Evolutionary conservation across 1,139 yeast species (phyloP).

Genomic region (Yamadazyma songkhlaensis): DNA sequence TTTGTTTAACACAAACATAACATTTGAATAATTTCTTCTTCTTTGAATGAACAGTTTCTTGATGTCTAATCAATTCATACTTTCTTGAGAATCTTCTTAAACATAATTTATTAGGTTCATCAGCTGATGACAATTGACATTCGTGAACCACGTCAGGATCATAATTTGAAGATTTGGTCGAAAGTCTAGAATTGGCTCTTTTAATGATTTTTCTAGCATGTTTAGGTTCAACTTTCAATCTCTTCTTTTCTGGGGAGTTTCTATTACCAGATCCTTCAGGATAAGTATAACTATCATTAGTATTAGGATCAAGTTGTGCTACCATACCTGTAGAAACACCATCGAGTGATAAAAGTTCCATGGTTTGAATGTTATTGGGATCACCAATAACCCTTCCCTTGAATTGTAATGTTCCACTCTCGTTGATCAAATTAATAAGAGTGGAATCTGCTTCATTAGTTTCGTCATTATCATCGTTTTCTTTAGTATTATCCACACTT

Average conservation of each 20-base stretch:
- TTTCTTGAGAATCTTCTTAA: constrained; percentile 87
- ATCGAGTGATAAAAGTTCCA: constrained; percentile 1
- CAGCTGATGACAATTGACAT: constrained; percentile 47
- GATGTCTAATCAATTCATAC: constrained; percentile 91
- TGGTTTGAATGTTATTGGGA: not conserved
- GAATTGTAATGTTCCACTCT: not conserved
- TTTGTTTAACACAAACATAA: constrained; percentile 72
- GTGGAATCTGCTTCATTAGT: not conserved
- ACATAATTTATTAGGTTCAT: constrained; percentile 58
- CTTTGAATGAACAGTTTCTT: constrained; percentile 91
- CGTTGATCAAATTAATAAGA: not conserved
- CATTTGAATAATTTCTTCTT: constrained; percentile 86
- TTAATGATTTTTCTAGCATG: constrained; percentile 25
- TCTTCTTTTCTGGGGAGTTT: constrained; percentile 20
- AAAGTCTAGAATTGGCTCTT: constrained; percentile 21
- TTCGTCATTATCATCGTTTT: constrained; percentile 1
- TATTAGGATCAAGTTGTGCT: constrained; percentile 2
- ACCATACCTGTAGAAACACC: constrained; percentile 2
- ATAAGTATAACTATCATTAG: constrained; percentile 12
- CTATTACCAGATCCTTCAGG: constrained; percentile 22
- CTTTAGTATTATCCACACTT: not conserved
- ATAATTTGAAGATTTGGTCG: constrained; percentile 42
- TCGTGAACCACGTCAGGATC: constrained; percentile 52
- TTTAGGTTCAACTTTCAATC: constrained; percentile 26
- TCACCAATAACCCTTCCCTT: constrained; percentile 1